Evolutionary conservation across 1,284 basidiomycete genomes (phyloP), one percentile per base, ranked within the genome.

Genomic region (Takashimella tepidaria): DNA sequence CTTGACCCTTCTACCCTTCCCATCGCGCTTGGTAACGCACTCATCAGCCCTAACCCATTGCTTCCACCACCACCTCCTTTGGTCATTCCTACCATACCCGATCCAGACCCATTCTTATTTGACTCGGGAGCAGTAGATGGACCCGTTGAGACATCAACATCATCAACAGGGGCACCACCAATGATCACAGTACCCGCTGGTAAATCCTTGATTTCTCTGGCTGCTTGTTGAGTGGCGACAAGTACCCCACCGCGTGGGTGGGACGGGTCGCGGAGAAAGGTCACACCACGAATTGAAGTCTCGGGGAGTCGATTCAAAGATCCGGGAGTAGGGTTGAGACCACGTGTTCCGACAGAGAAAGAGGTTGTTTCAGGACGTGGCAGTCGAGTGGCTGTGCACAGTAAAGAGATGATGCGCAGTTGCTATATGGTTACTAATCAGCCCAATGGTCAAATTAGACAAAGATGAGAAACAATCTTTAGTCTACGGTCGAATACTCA

Each of bases 301-400:
- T 67, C 65, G 3, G 63, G 56, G 13, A 67, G 55, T 40, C 57
- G 50, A 49, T 67, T 67, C 25, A 61, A 50, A 10, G 61, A 43
- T 12, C 63, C 66, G n/a, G 59, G 62, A 1, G 60, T 63, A 24
- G 66, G 66, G 51, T 67, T 58, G 21, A 67, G 50, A n/a, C 66
- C 66, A 13, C 65, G 55, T 12, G 54, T 52, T 11, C 48, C 48
- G 23, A 46, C 47, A n/a, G 57, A 43, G 41, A 50, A 56, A 3
- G 59, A 60, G 12, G 52, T 58, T 5, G 43, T 47, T 20, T 31
- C 41, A 50, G 54, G 40, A 47, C 27, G 40, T 24, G 42, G 23
- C 20, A 40, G 49, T 20, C 57, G 57, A 13, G 59, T 56, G n/a
- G 57, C 51, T 5, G 31, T 26, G 47, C 60, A 49, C 2, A 64